A percentile compares a stretch with the other conserved stretches of the same genome.
phyloP scores from a whole-genome alignment of 352 stramenopile genomes.

The Phytophthora litchii region DNA sequence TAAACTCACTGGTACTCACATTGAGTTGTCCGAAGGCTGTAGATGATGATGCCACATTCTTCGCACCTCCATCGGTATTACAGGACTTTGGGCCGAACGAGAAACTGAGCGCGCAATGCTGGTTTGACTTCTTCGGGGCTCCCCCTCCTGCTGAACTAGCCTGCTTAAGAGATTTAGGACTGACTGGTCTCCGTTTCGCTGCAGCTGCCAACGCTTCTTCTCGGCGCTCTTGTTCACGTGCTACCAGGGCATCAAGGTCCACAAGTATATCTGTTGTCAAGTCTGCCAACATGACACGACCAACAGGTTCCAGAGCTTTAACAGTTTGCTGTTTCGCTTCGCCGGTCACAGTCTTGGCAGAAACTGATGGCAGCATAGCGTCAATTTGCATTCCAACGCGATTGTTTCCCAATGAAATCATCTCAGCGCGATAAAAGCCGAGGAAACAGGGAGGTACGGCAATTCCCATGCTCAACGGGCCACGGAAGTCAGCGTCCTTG shows the following conservation, averaged over 20 bases:
- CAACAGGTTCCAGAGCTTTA: conserved; percentile 39
- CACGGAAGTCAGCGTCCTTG: conserved; percentile 60
- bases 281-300: conserved; percentile 52
- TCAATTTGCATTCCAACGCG: conserved; percentile 65
- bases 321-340: conserved; percentile 17
- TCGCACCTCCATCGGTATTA: neutral
- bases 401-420: conserved; percentile 45
- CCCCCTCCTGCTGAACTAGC: neutral
- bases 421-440: conserved; percentile 58
- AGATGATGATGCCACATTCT: neutral
- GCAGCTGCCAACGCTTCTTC: conserved; percentile 8
- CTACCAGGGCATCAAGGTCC: conserved; percentile 63
- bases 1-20: conserved; percentile 60
- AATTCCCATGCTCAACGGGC: conserved; percentile 56
- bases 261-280: conserved; percentile 59
- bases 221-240: conserved; percentile 38
- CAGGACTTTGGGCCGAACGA: conserved; percentile 23
- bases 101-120: conserved; percentile 33
- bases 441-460: conserved; percentile 61
- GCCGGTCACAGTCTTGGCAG: conserved; percentile 9
- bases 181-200: conserved; percentile 8
- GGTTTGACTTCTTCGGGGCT: conserved; percentile 15
- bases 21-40: conserved; percentile 33
- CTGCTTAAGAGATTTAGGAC: conserved; percentile 7
- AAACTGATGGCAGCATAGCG: conserved; percentile 43